phyloP scores from a whole-genome alignment of 768 basidiomycete genomes.

The Phanerochaete carnosa region DNA sequence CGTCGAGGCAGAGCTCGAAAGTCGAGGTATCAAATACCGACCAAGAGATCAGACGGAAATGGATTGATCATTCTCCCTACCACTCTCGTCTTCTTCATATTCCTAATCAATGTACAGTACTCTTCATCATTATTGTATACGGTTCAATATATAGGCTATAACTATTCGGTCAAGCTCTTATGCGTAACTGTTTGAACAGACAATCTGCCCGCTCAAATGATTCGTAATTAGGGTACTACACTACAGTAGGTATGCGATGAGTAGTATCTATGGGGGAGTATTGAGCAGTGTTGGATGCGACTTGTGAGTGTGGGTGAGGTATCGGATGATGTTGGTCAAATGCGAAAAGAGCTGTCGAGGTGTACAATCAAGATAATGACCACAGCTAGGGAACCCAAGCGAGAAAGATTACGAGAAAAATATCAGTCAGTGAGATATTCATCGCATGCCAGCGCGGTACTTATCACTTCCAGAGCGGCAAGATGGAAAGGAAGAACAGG shows the following conservation, averaged over 20 bases:
- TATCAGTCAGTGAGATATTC: slow-evolving; percentile 7
- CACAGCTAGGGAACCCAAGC: background rate
- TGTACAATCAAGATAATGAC: background rate
- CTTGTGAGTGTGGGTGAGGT: background rate
- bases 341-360: background rate
- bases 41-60: slow-evolving; percentile 78
- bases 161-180: background rate
- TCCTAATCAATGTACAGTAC: background rate
- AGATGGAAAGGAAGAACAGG: slow-evolving; percentile 70
- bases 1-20: slow-evolving; percentile 76
- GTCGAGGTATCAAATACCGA: slow-evolving; percentile 78
- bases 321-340: background rate
- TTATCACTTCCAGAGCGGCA: slow-evolving; percentile 67
- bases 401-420: background rate
- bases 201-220: background rate
- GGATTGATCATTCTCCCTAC: slow-evolving; percentile 38
- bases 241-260: background rate
- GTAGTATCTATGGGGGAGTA: background rate
- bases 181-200: background rate
- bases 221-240: background rate
- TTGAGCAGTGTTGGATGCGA: background rate
- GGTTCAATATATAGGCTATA: background rate
- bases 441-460: slow-evolving; percentile 31
- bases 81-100: background rate
- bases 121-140: background rate